A percentile compares a stretch with the other conserved stretches of the same genome.
These are phyloP conservation scores for Iberis pinnata DNA, from an alignment of 345 rosid genomes.

Conservation along the genomic window DNA sequence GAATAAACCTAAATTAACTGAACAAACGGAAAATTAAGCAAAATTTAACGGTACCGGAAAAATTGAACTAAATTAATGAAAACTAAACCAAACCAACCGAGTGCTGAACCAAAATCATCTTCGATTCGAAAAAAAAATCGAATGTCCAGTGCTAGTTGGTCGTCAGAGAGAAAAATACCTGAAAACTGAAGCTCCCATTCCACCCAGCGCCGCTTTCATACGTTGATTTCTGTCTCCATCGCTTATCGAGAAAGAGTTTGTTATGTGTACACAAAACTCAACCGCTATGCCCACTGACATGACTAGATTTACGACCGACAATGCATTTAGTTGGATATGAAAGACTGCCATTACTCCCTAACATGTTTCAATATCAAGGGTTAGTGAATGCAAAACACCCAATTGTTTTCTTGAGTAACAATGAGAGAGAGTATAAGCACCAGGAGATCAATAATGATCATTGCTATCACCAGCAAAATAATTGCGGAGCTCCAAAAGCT, in stretches of 20 bases:
- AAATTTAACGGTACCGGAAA: no score
- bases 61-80: no score
- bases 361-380: constrained; percentile 27
- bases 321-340: constrained; percentile 83
- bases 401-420: background rate
- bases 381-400: background rate
- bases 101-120: no score
- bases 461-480: constrained; percentile 73
- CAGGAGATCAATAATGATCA: constrained; percentile 87
- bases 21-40: no score
- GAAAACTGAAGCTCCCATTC: constrained; percentile 99
- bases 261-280: constrained; percentile 93
- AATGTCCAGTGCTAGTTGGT: no score
- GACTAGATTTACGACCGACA: constrained; percentile 89
- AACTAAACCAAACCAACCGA: no score
- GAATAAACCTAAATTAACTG: no score
- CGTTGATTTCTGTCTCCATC: constrained; percentile 69
- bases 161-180: no score
- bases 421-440: constrained; percentile 34
- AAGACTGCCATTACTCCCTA: constrained; percentile 97
- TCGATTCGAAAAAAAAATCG: no score
- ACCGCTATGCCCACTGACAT: constrained; percentile 96
- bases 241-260: constrained; percentile 80
- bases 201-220: constrained; percentile 67
- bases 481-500: constrained; percentile 93